Evolutionary conservation across 106 monocot genomes (phyloP), one percentile per base, ranked within the genome.

Genomic region (Dendrobium huoshanense): DNA sequence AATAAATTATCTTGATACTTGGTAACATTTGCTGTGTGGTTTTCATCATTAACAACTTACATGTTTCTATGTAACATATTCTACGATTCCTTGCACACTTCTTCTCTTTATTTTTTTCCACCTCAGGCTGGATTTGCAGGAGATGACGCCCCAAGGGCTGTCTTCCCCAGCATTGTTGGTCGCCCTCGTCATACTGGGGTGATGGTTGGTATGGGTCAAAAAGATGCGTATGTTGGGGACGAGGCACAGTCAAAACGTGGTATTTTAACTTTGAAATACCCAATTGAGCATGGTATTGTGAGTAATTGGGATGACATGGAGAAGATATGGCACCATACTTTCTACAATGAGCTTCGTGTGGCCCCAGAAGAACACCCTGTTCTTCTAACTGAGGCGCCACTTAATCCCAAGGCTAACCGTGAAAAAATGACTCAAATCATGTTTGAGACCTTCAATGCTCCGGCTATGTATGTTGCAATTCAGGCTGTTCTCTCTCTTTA

Each of bases 151-250:
- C 82, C 82, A n/a, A 82, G 82, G 77, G 82, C 82, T 4, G 82
- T 82, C 40, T 82, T 82, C 22, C 82, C 82, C 22, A 82, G 82
- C 68, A 82, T 82, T 77, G 82, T 82, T 68, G 82, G 82, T 20
- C 79, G 84, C 0, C 84, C 85, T 78, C 85, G 85, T 4, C 85
- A 85, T 73, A 85, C 85, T 0, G 85, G 85, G 19, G 85, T 85
- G 45, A 85, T 85, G 85, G 85, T 85, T 41, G 85, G 85, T 11
- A 85, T 81, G 85, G 85, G 85, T 47, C 85, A 85, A 55, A 85
- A 85, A 25, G 85, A 85, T 78, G 81, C 85, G 0, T 85, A 85
- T 78, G 83, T 83, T 9, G 83, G 83, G 40, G 83, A 83, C 20
- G 83, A 83, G 25, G 83, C 83, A 10, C 83, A 83, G 22, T 83